A percentile compares a stretch with the other conserved stretches of the same genome.
Evolutionary conservation across 2,329 filamentous ascomycete species (phyloP).

Genomic region (Xylaria sp.): DNA sequence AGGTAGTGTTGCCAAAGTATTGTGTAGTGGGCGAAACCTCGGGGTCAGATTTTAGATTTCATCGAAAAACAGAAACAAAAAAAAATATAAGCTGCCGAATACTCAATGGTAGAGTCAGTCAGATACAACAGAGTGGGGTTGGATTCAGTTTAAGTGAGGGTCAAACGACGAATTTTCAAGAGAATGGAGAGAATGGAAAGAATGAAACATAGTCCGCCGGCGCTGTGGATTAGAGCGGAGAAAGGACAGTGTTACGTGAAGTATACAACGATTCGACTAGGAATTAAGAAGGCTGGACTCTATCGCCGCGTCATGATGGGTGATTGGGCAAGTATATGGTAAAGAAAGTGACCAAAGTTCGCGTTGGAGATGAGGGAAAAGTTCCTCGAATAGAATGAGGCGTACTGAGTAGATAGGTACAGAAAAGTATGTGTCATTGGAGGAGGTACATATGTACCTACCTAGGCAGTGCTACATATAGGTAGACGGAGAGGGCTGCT

Average conservation of each 20-base stretch:
- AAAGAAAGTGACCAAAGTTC: conserved; percentile 20
- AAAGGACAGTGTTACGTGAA: conserved; percentile 7
- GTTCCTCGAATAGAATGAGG: conserved; percentile 31
- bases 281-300: background rate
- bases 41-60: background rate
- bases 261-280: conserved; percentile 5
- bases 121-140: background rate
- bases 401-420: conserved; percentile 1
- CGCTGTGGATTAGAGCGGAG: conserved; percentile 18
- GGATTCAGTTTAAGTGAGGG: background rate
- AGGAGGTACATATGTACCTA: conserved; percentile 4
- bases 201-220: conserved; percentile 20
- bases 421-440: background rate
- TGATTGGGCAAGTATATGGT: conserved; percentile 1
- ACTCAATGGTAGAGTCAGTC: background rate
- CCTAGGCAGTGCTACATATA: too few relatives aligned
- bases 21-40: conserved; percentile 31
- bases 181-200: conserved; percentile 13
- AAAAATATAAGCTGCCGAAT: too few relatives aligned
- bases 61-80: background rate
- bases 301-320: background rate
- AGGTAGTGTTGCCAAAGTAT: conserved; percentile 4
- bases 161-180: conserved; percentile 4
- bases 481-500: conserved; percentile 3
- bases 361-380: conserved; percentile 25